A percentile compares a stretch with the other conserved stretches of the same genome.
Conservation (phyloP, 306 rosid species). For the Cyclanthera cordifolia region DNA sequence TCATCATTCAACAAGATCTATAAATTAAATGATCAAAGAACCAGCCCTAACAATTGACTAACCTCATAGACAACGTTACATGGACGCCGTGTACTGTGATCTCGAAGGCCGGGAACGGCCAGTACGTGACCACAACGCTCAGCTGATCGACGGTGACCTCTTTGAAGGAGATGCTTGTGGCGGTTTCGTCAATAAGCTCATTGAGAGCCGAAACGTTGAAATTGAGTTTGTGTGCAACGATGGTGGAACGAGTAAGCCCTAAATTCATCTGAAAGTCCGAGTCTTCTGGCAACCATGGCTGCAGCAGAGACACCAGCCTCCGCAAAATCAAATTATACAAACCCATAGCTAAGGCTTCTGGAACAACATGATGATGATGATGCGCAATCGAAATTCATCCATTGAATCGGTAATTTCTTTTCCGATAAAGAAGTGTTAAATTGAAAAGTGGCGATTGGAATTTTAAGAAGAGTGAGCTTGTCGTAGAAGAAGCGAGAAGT, state of each 20-base stretch:
- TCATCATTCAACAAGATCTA: neutral
- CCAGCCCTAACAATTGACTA: conserved; percentile 13
- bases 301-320: conserved; percentile 53
- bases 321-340: conserved; percentile 31
- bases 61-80: conserved; percentile 38
- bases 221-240: conserved; percentile 37
- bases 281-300: conserved; percentile 62
- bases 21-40: neutral
- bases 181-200: conserved; percentile 36
- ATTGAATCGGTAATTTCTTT: neutral
- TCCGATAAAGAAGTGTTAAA: neutral
- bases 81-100: conserved; percentile 49
- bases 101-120: conserved; percentile 53
- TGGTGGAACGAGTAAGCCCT: conserved; percentile 47
- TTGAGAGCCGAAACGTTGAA: conserved; percentile 45
- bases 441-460: neutral
- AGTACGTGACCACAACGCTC: conserved; percentile 45
- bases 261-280: conserved; percentile 45
- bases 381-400: neutral
- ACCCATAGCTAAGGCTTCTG: conserved; percentile 28
- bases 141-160: conserved; percentile 46
- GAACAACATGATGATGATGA: neutral
- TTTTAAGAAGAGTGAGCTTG: conserved; percentile 1
- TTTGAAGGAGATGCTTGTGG: conserved; percentile 27
- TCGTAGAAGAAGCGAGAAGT: neutral